Base-by-base conservation (phyloP, 768 basidiomycete species). In the Terana coerulea region DNA sequence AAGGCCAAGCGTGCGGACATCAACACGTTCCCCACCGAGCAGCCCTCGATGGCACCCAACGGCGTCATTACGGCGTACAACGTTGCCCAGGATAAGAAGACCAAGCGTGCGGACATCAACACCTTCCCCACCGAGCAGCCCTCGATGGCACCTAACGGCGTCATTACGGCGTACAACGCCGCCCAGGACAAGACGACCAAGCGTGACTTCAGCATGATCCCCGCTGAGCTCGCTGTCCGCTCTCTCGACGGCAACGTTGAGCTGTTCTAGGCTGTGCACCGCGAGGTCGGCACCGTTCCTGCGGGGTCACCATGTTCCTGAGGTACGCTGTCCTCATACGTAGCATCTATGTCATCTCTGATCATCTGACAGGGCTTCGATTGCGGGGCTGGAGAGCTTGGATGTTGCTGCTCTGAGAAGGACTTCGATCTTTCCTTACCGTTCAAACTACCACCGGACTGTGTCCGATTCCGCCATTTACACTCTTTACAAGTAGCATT, bases 121-220 rank as follows among this genome's bases (percentile, higher is more conserved):
- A 61, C 47, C 14, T 60, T 70, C 43, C 68, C 69, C 3, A 70
- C 61, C 5, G 65, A 74, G 51, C 31, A 56, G 2, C 36, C 74
- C 0, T 64, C 69, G 28, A 72, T 68, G 41, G 63, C 75, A 0
- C 59, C 64, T 6, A 53, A 63, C 3, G 74, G 75, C 12, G 49
- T 54, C 9, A 61, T 75, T 33, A 61, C 53, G 30, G 59, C 51
- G 4, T 72, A 70, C 54, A 8, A 26, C 24, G 49, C 24, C 7
- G 7, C 17, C 14, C 19, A 25, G 10, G 47, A 39, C 17, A 52
- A 52, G 44, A 17, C 47, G 6, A 39, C 4, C 28, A 53, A 47
- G 52, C 52, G 52, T 22, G 46, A 54, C 47, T 19, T 34, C 31
- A 54, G 49, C 39, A 48, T n/a, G 14, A 34, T 54, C n/a, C 25